Conservation (phyloP, 1,284 basidiomycete species). For the Grifola frondosa region DNA sequence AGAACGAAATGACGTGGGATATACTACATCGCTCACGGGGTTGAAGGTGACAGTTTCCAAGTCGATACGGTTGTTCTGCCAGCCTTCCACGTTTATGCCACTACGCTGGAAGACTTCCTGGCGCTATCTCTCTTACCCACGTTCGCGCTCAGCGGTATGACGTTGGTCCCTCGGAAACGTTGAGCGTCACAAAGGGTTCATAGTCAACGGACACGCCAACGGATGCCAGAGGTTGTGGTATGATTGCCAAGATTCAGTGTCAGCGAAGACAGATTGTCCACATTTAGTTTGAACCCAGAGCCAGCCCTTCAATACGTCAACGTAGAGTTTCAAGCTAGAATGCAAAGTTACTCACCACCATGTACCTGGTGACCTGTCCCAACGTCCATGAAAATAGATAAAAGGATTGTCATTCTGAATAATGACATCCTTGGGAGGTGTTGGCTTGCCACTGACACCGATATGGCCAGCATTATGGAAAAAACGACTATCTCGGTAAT, state of each 20-base stretch:
- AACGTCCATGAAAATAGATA: constrained; percentile 39
- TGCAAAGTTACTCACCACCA: constrained; percentile 36
- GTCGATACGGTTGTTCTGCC: constrained; percentile 59
- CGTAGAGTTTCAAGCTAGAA: neutral
- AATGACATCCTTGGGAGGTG: constrained; percentile 5
- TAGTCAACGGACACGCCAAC: constrained; percentile 52
- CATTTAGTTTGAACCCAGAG: constrained; percentile 54
- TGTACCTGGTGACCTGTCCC: constrained; percentile 38
- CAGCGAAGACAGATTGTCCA: constrained; percentile 44
- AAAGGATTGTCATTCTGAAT: constrained; percentile 31
- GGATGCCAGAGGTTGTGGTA: constrained; percentile 46
- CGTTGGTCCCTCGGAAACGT: constrained; percentile 49
- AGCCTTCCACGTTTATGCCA: constrained; percentile 55
- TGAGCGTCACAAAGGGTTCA: constrained; percentile 45
- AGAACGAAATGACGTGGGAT: no score
- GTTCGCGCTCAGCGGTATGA: constrained; percentile 37
- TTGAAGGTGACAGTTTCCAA: constrained; percentile 49
- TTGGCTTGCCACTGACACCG: no score
- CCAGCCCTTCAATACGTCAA: constrained; percentile 41
- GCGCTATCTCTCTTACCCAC: neutral
- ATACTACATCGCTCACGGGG: constrained; percentile 41
- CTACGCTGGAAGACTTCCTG: constrained; percentile 28
- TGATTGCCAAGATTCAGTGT: constrained; percentile 48
- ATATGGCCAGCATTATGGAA: no score
- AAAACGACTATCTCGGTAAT: no score